Evolutionary conservation across 1,139 yeast genomes (phyloP).

Genomic region (Groenewaldozyma auringiensis): DNA sequence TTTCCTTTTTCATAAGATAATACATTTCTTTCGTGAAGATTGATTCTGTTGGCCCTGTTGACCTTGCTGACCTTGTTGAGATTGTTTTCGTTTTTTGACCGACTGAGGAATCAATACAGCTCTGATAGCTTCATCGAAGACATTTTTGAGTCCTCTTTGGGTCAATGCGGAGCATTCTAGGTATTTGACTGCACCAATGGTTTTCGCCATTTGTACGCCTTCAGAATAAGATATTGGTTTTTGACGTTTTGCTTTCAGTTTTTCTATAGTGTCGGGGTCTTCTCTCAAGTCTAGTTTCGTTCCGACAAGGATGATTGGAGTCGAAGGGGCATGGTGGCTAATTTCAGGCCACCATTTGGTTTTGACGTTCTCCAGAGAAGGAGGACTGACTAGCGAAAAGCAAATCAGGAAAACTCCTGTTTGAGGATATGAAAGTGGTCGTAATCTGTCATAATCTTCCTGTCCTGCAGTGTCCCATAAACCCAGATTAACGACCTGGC

Average conservation of each 20-base stretch:
- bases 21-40: slow-evolving; percentile 43
- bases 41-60: slow-evolving; percentile 24
- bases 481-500: slow-evolving; percentile 73
- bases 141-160: slow-evolving; percentile 68
- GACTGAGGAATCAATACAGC: slow-evolving; percentile 9
- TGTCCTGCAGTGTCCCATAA: slow-evolving; percentile 99
- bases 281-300: slow-evolving; percentile 83
- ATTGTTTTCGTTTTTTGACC: slow-evolving; percentile 1
- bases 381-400: slow-evolving; percentile 77
- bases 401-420: slow-evolving; percentile 85
- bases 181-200: slow-evolving; percentile 62
- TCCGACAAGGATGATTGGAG: slow-evolving; percentile 72
- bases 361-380: slow-evolving; percentile 67
- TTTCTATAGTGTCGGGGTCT: slow-evolving; percentile 67
- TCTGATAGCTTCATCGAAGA: slow-evolving; percentile 70
- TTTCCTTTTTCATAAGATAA: slow-evolving; percentile 48
- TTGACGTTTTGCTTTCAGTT: slow-evolving; percentile 53
- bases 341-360: slow-evolving; percentile 82
- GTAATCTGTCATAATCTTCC: slow-evolving; percentile 81
- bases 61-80: slow-evolving; percentile 29
- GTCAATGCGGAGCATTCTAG: slow-evolving; percentile 93
- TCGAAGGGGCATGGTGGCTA: slow-evolving; percentile 76
- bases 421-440: slow-evolving; percentile 89
- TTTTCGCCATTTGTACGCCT: slow-evolving; percentile 62
- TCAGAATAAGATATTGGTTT: slow-evolving; percentile 57